Base-by-base conservation (phyloP, 768 basidiomycete genomes). In the Amanita rimosa region DNA sequence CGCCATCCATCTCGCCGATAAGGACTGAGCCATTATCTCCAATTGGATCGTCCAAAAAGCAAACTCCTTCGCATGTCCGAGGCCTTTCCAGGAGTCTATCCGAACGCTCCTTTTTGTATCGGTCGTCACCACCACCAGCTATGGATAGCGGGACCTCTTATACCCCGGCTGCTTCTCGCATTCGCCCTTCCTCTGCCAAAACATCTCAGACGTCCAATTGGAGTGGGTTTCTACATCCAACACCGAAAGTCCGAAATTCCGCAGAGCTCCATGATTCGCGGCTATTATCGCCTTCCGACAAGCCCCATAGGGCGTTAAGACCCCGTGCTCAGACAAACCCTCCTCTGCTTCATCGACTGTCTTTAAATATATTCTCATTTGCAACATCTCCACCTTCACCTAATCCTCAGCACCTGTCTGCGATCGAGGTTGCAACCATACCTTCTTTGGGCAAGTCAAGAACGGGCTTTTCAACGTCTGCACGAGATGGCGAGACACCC, bases 311-410 rank as follows among this genome's bases (percentile, higher is more conserved):
- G 26, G 24, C 34, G n/a, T 39, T 60, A 49, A 57, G 65, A 50
- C 62, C 62, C 17, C 69, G 71, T n/a, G 66, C 65, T 16, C 67
- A 76, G 29, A 83, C 84, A 17, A 85, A 82, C 52, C 81, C 85
- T 3, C 81, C 83, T 16, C 64, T 85, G 45, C 60, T 87, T 34
- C 81, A 81, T 59, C 78, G 85, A 37, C 63, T 86, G 53, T 87
- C 84, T 7, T 64, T 84, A 53, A 81, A 77, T 55, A 63, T 84
- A 34, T 80, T 85, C 50, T 71, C 75, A 7, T 68, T 69, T 36
- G 65, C 71, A 13, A 65, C 71, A 22, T 61, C 71, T 33, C 41
- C 57, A 19, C 50, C 57, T 35, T 54, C 56, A 22, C 53, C 55
- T 36, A 57, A 51, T 47, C 48, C 57, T 13, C 48, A 54, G 37